phyloP scores from a whole-genome alignment of 805 yeast genomes.

The Yarrowia alimentaria region DNA sequence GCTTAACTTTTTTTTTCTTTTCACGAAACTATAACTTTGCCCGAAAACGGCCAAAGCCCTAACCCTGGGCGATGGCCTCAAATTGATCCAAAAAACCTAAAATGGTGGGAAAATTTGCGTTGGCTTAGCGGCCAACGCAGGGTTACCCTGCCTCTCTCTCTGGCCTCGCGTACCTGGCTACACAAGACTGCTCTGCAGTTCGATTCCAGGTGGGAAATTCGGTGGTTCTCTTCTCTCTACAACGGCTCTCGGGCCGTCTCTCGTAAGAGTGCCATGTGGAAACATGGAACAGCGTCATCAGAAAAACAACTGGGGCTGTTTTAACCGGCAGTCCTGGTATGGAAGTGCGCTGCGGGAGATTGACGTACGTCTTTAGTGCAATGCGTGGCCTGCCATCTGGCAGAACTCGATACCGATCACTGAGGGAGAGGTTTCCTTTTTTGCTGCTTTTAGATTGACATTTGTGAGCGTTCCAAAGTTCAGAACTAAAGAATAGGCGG shows the following conservation, averaged over 20 bases:
- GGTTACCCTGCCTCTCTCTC: slow-evolving; percentile 28
- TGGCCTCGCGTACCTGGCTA: slow-evolving; percentile 29
- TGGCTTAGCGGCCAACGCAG: slow-evolving; percentile 14
- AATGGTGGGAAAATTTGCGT: background rate
- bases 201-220: slow-evolving; percentile 29
- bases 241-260: slow-evolving; percentile 8
- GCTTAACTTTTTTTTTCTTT: too few species aligned
- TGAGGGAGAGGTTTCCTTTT: slow-evolving; percentile 24
- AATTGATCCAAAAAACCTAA: background rate
- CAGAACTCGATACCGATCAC: slow-evolving; percentile 30
- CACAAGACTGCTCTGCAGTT: slow-evolving; percentile 21
- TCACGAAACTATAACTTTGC: background rate
- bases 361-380: slow-evolving; percentile 28
- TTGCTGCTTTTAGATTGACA: background rate
- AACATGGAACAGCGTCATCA: slow-evolving; percentile 29
- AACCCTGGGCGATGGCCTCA: background rate
- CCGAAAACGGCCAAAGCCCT: background rate
- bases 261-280: slow-evolving; percentile 28
- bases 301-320: slow-evolving; percentile 20
- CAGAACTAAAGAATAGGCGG: too few species aligned
- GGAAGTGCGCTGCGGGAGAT: slow-evolving; percentile 29
- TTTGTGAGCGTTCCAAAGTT: background rate
- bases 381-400: slow-evolving; percentile 26
- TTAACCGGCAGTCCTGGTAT: slow-evolving; percentile 14
- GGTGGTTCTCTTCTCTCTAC: slow-evolving; percentile 29